Percentiles rank a stretch among this genome's conserved stretches.
These are phyloP conservation scores for Streptanthus diversifolius DNA, from an alignment of 345 rosid genomes.

Conservation along the genomic window DNA sequence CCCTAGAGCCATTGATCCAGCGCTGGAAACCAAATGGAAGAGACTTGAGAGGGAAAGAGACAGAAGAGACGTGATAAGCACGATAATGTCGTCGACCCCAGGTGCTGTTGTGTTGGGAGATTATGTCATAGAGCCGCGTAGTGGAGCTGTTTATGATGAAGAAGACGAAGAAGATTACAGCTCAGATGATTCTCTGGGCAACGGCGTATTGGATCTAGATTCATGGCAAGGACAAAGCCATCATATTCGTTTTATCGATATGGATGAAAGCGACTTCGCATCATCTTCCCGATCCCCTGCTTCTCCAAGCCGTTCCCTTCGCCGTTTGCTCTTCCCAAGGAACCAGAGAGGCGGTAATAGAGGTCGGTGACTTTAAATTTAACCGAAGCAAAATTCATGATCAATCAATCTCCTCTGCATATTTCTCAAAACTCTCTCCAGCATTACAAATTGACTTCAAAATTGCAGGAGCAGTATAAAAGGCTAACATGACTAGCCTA, in stretches of 20 bases:
- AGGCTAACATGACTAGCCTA: slow-evolving; percentile 28
- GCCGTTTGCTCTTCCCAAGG: slow-evolving; percentile 44
- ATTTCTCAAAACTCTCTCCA: background rate
- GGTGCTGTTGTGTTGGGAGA: slow-evolving; percentile 83
- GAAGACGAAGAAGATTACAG: slow-evolving; percentile 49
- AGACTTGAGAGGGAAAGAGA: slow-evolving; percentile 65
- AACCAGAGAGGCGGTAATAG: slow-evolving; percentile 47
- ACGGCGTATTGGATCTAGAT: slow-evolving; percentile 39
- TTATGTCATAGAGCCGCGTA: slow-evolving; percentile 74
- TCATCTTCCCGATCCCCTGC: slow-evolving; percentile 39
- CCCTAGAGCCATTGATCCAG: slow-evolving; percentile 77
- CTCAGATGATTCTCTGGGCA: slow-evolving; percentile 54
- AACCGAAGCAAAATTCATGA: slow-evolving; percentile 1
- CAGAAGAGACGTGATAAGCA: slow-evolving; percentile 66
- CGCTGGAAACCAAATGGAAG: slow-evolving; percentile 70
- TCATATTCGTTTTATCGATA: slow-evolving; percentile 41
- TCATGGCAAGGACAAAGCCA: slow-evolving; percentile 35
- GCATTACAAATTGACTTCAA: slow-evolving; percentile 21
- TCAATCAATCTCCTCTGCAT: slow-evolving; percentile 1
- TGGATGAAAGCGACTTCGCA: slow-evolving; percentile 43
- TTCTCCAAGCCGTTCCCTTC: slow-evolving; percentile 33
- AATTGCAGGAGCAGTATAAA: slow-evolving; percentile 25
- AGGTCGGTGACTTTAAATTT: slow-evolving; percentile 29
- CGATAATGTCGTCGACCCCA: slow-evolving; percentile 67
- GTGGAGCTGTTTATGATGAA: slow-evolving; percentile 37